Percentiles rank a stretch among this genome's conserved stretches.
Evolutionary conservation across 2,329 filamentous ascomycete genomes (phyloP).

Genomic region (Pestalotiopsis sp.): DNA sequence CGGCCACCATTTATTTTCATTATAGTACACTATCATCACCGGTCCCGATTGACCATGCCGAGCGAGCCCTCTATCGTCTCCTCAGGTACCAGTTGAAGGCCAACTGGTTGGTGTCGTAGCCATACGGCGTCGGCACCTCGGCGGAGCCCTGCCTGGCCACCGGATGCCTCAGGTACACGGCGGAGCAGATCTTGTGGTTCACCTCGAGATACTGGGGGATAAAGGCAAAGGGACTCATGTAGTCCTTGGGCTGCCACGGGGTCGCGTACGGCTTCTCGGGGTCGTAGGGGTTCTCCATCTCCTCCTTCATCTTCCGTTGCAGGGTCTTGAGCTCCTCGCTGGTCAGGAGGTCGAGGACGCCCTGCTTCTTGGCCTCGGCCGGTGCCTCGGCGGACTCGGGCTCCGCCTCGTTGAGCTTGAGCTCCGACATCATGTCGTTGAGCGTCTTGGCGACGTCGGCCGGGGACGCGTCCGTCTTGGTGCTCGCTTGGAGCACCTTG

Average conservation of each 20-base stretch:
- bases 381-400: slow-evolving; percentile 17
- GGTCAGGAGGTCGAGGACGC: slow-evolving; percentile 42
- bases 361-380: slow-evolving; percentile 26
- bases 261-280: slow-evolving; percentile 81
- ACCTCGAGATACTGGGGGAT: slow-evolving; percentile 96
- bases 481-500: slow-evolving; percentile 63
- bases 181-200: slow-evolving; percentile 94
- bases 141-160: slow-evolving; percentile 81
- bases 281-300: slow-evolving; percentile 78
- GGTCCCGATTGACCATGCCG: not conserved
- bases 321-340: slow-evolving; percentile 58
- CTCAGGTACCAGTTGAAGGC: slow-evolving; percentile 95
- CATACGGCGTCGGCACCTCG: slow-evolving; percentile 85
- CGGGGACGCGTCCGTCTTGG: slow-evolving; percentile 37
- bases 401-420: slow-evolving; percentile 37
- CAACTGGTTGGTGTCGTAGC: slow-evolving; percentile 70
- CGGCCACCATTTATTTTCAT: not conserved
- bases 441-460: slow-evolving; percentile 57
- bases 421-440: slow-evolving; percentile 48
- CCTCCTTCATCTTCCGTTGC: slow-evolving; percentile 59
- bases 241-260: slow-evolving; percentile 85
- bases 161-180: slow-evolving; percentile 92
- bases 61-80: slow-evolving; percentile 56
- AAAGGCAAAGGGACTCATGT: slow-evolving; percentile 91
- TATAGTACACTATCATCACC: slow-evolving; percentile 5